Percentiles rank a stretch among this genome's conserved stretches.
Conservation (phyloP, 1,139 yeast species). For the Keqinozyma sinolaborantium region DNA sequence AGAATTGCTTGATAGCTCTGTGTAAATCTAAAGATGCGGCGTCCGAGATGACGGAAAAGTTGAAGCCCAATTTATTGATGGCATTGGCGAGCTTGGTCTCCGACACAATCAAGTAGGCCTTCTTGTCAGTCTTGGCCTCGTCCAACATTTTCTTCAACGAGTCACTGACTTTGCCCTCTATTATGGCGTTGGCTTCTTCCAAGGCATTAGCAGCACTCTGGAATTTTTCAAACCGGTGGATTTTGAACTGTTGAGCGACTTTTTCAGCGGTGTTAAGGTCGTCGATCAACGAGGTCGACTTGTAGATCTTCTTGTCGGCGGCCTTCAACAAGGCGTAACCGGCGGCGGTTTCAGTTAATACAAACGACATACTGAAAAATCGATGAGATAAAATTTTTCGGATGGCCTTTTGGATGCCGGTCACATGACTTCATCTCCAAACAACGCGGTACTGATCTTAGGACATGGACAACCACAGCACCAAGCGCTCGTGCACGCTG, state of each 20-base stretch:
- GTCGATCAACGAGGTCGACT: conserved; percentile 68
- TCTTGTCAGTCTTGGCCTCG: conserved; percentile 83
- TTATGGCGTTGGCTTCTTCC: conserved; percentile 88
- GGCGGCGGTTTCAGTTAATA: conserved; percentile 96
- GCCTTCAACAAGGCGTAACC: conserved; percentile 98
- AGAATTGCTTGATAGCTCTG: conserved; percentile 90
- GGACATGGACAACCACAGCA: neutral
- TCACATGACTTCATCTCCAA: no score
- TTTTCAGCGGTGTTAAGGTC: conserved; percentile 84
- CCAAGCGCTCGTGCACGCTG: neutral
- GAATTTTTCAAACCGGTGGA: conserved; percentile 93
- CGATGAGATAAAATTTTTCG: conserved; percentile 3
- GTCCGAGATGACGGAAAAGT: conserved; percentile 87
- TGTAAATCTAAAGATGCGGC: conserved; percentile 92
- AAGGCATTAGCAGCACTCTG: conserved; percentile 93
- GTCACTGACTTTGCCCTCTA: conserved; percentile 91
- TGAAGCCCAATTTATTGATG: conserved; percentile 88
- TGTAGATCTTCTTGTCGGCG: conserved; percentile 94
- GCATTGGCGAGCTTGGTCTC: conserved; percentile 96
- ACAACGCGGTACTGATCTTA: no score
- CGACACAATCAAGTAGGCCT: conserved; percentile 85
- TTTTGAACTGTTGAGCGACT: conserved; percentile 76
- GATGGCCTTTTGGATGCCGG: neutral
- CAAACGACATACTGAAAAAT: conserved; percentile 68
- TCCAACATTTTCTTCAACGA: conserved; percentile 74